Percentiles rank a stretch among this genome's conserved stretches.
Conservation (phyloP, 2,329 filamentous ascomycete species). For the Clonostachys solani region DNA sequence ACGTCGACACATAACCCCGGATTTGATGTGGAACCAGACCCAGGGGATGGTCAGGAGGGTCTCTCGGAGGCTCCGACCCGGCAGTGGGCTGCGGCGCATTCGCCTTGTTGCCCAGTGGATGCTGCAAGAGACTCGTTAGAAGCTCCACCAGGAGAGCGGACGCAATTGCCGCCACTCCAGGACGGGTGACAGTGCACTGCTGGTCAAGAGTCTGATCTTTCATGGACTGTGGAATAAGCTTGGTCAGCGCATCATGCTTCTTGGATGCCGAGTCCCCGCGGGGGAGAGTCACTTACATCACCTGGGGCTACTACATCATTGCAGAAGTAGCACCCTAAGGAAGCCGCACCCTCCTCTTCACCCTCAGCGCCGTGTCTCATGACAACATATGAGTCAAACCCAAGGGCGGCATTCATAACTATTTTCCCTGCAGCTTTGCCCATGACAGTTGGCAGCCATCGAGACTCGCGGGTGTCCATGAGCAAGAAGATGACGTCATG, state of each 20-base stretch:
- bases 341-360: conserved; percentile 49
- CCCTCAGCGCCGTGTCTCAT: conserved; percentile 85
- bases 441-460: conserved; percentile 96
- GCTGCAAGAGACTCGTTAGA: conserved; percentile 81
- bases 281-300: conserved; percentile 60
- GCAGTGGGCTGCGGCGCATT: conserved; percentile 45
- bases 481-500: conserved; percentile 95
- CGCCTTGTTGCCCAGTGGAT: conserved; percentile 65
- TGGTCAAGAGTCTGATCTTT: conserved; percentile 96
- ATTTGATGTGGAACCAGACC: conserved; percentile 77
- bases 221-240: conserved; percentile 59
- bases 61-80: conserved; percentile 42
- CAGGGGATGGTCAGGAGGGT: conserved; percentile 55
- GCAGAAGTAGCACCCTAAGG: conserved; percentile 95
- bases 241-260: not conserved
- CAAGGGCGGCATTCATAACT: conserved; percentile 92
- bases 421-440: conserved; percentile 90
- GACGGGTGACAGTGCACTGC: conserved; percentile 94
- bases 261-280: not conserved
- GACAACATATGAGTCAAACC: conserved; percentile 94
- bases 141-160: conserved; percentile 89
- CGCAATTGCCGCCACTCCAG: conserved; percentile 87
- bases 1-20: conserved; percentile 71
- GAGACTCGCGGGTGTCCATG: conserved; percentile 91
- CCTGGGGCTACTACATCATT: conserved; percentile 94